phyloP scores from a whole-genome alignment of 352 stramenopile species.

The Pythium coloratum region DNA sequence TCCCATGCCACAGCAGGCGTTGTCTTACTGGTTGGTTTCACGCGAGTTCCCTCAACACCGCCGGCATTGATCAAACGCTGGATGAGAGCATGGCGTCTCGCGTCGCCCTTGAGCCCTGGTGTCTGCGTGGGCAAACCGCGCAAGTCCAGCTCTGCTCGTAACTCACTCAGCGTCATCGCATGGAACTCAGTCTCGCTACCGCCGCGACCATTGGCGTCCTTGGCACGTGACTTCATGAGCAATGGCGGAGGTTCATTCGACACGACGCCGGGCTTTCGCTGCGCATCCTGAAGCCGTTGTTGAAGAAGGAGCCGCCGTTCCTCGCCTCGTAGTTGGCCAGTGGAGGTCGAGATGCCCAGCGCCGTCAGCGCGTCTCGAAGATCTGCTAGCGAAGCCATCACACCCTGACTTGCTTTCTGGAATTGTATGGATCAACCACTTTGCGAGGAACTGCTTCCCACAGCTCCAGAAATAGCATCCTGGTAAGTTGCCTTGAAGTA shows the following conservation, averaged over 20 bases:
- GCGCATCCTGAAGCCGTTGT: constrained; percentile 25
- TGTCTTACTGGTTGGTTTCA: background rate
- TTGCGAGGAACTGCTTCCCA: too few relatives aligned
- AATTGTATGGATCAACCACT: background rate
- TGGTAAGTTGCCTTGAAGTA: too few relatives aligned
- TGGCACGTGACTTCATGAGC: background rate
- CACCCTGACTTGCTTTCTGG: background rate
- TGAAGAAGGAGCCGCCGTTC: constrained; percentile 34
- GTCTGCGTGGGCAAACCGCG: constrained; percentile 39
- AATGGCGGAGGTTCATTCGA: background rate
- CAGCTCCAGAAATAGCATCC: background rate
- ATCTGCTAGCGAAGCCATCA: constrained; percentile 19
- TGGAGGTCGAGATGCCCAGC: constrained; percentile 38
- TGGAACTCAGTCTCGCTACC: constrained; percentile 1
- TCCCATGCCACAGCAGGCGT: constrained; percentile 4
- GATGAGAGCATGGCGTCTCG: constrained; percentile 39
- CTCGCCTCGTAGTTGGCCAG: constrained; percentile 35
- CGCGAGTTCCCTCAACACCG: background rate
- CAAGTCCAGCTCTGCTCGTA: constrained; percentile 39
- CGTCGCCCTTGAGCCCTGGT: constrained; percentile 45
- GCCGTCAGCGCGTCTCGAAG: constrained; percentile 38
- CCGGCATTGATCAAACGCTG: constrained; percentile 40
- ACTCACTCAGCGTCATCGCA: constrained; percentile 32
- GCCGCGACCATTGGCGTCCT: too few relatives aligned
- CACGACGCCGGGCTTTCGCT: background rate